Evolutionary conservation across 1,139 yeast genomes (phyloP).

Genomic region (Schwanniomyces etchellsii): DNA sequence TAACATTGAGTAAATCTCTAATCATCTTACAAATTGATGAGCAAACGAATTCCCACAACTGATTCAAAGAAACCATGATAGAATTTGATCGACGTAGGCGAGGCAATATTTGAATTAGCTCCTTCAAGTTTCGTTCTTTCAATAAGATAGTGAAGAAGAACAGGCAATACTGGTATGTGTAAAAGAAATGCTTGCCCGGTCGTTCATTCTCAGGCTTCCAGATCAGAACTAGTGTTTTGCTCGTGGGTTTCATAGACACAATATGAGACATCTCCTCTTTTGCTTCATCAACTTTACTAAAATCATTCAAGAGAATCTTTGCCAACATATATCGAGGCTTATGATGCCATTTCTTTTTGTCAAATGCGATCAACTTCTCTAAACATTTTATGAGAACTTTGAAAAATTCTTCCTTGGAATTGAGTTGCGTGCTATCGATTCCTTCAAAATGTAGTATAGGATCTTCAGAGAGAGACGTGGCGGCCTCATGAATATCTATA

Average conservation of each 20-base stretch:
- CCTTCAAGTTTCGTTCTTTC: slow-evolving; percentile 50
- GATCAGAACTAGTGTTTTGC: slow-evolving; percentile 71
- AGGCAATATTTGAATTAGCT: slow-evolving; percentile 56
- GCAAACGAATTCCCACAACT: slow-evolving; percentile 61
- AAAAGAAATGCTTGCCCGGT: slow-evolving; percentile 88
- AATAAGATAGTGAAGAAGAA: slow-evolving; percentile 58
- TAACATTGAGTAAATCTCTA: slow-evolving; percentile 40
- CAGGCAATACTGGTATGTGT: slow-evolving; percentile 63
- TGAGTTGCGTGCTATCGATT: slow-evolving; percentile 2
- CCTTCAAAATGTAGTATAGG: slow-evolving; percentile 15
- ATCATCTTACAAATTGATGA: slow-evolving; percentile 44
- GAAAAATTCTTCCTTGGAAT: slow-evolving; percentile 23
- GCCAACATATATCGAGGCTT: slow-evolving; percentile 77
- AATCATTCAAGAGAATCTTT: slow-evolving; percentile 49
- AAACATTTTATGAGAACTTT: slow-evolving; percentile 21
- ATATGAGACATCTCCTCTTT: slow-evolving; percentile 57
- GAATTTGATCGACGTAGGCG: slow-evolving; percentile 72
- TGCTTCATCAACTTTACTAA: slow-evolving; percentile 50
- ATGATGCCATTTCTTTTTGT: slow-evolving; percentile 91
- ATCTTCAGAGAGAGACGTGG: slow-evolving; percentile 32
- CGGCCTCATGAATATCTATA: slow-evolving; percentile 31
- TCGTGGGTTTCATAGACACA: slow-evolving; percentile 61
- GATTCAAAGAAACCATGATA: slow-evolving; percentile 58
- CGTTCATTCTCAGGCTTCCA: slow-evolving; percentile 94
- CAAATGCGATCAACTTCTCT: slow-evolving; percentile 42